These are phyloP conservation scores for Xylariales sp. DNA, from an alignment of 2,329 filamentous ascomycete species.

Conservation along the genomic window DNA sequence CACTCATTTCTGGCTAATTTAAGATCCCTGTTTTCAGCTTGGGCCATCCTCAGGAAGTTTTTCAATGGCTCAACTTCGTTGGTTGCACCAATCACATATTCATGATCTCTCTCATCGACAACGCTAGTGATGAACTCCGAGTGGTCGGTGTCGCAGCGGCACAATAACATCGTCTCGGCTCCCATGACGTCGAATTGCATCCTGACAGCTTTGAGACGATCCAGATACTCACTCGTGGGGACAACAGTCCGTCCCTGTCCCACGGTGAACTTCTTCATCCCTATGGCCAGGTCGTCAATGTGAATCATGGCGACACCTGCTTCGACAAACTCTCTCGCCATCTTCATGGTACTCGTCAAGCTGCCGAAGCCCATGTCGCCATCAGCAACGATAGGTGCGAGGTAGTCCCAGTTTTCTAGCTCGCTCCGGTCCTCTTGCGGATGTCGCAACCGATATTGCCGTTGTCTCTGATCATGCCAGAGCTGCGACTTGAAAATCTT, in stretches of 20 bases:
- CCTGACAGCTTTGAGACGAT: conserved; percentile 29
- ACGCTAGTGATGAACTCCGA: conserved; percentile 34
- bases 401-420: conserved; percentile 33
- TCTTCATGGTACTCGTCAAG: conserved; percentile 34
- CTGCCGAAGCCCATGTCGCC: conserved; percentile 39
- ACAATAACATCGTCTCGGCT: conserved; percentile 32
- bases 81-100: conserved; percentile 34
- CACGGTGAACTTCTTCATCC: conserved; percentile 38
- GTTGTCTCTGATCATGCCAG: conserved; percentile 36
- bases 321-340: conserved; percentile 36
- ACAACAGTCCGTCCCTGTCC: conserved; percentile 35
- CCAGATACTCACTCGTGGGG: conserved; percentile 33
- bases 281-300: conserved; percentile 37
- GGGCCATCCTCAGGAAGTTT: conserved; percentile 19
- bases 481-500: conserved; percentile 35
- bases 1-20: conserved; percentile 25
- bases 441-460: conserved; percentile 30
- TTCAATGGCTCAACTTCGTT: conserved; percentile 23
- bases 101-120: conserved; percentile 32
- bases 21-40: conserved; percentile 20
- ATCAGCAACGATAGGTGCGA: conserved; percentile 36
- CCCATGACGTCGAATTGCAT: conserved; percentile 37
- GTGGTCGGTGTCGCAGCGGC: conserved; percentile 32
- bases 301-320: conserved; percentile 38
- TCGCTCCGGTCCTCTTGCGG: conserved; percentile 22